These are phyloP conservation scores for Umbilicus rupestris DNA, from an alignment of 164 flowering plant species.

Conservation along the genomic window DNA sequence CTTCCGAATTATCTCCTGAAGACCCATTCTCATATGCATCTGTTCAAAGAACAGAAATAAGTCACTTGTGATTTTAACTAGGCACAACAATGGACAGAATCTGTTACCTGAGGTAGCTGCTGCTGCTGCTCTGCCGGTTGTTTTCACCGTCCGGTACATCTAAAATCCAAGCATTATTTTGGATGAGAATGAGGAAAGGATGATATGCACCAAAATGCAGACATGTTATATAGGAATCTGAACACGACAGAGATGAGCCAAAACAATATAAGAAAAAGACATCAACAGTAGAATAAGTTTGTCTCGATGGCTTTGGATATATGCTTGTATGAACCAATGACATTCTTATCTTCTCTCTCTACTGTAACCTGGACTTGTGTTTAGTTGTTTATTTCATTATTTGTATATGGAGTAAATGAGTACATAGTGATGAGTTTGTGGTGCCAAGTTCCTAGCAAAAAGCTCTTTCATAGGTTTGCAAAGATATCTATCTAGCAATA, in stretches of 20 bases:
- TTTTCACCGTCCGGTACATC: conserved; percentile 98
- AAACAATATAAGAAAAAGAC: no score
- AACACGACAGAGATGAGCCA: no score
- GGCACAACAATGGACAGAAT: no score
- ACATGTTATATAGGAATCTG: no score
- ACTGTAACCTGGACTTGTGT: background rate
- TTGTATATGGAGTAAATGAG: conserved; percentile 4
- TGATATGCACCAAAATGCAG: no score
- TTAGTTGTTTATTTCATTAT: no score
- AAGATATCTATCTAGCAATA: conserved; percentile 34
- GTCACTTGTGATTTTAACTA: no score
- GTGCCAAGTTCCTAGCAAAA: conserved; percentile 49
- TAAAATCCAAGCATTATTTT: no score
- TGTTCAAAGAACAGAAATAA: no score
- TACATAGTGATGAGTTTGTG: conserved; percentile 11
- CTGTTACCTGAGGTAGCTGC: conserved; percentile 70
- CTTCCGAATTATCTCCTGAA: conserved; percentile 72
- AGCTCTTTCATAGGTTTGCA: conserved; percentile 42
- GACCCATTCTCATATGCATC: conserved; percentile 68
- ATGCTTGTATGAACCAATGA: conserved; percentile 18
- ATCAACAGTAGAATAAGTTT: no score
- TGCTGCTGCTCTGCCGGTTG: conserved; percentile 84
- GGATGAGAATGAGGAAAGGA: no score
- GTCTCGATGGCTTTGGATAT: no score
- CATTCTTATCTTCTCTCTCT: conserved; percentile 65